Percentiles rank a stretch among this genome's conserved stretches.
phyloP scores from a whole-genome alignment of 1,284 basidiomycete species.

The Sutorius eximius region DNA sequence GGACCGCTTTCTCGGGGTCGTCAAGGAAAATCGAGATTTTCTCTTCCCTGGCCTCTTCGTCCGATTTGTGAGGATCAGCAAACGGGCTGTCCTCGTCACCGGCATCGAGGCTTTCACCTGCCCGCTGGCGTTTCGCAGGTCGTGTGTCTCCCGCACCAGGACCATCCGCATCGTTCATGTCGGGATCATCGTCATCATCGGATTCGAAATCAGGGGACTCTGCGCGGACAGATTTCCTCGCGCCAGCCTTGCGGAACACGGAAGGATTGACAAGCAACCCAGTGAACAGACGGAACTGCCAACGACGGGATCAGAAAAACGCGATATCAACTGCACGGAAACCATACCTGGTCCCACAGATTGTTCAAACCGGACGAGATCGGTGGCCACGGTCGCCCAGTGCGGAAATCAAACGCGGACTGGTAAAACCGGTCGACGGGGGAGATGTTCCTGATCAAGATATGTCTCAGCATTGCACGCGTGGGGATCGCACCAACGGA shows the following conservation, averaged over 20 bases:
- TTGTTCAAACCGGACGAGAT: slow-evolving; percentile 41
- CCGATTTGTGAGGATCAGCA: slow-evolving; percentile 35
- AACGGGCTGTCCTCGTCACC: slow-evolving; percentile 37
- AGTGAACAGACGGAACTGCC: slow-evolving; percentile 55
- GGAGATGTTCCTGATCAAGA: slow-evolving; percentile 37
- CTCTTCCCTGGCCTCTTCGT: slow-evolving; percentile 42
- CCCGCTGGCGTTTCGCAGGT: slow-evolving; percentile 25
- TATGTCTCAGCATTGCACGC: not conserved
- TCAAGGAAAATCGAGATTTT: slow-evolving; percentile 53
- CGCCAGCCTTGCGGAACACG: slow-evolving; percentile 32
- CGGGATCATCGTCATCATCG: slow-evolving; percentile 28
- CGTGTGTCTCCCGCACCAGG: slow-evolving; percentile 5
- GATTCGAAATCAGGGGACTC: slow-evolving; percentile 30
- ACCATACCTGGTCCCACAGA: slow-evolving; percentile 61
- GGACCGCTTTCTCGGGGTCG: slow-evolving; percentile 52
- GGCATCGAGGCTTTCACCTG: slow-evolving; percentile 5
- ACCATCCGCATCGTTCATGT: slow-evolving; percentile 3
- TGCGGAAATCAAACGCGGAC: slow-evolving; percentile 57
- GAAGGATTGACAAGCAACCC: slow-evolving; percentile 49
- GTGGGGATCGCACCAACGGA: not conserved
- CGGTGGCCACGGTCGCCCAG: slow-evolving; percentile 52
- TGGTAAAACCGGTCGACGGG: slow-evolving; percentile 55
- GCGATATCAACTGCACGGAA: not conserved
- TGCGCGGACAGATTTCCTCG: slow-evolving; percentile 26
- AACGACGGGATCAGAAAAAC: slow-evolving; percentile 1